Evolutionary conservation across 176 grass and related monocot species (phyloP), one percentile per base, ranked within the genome.

Genomic region (Paspalum vaginatum): DNA sequence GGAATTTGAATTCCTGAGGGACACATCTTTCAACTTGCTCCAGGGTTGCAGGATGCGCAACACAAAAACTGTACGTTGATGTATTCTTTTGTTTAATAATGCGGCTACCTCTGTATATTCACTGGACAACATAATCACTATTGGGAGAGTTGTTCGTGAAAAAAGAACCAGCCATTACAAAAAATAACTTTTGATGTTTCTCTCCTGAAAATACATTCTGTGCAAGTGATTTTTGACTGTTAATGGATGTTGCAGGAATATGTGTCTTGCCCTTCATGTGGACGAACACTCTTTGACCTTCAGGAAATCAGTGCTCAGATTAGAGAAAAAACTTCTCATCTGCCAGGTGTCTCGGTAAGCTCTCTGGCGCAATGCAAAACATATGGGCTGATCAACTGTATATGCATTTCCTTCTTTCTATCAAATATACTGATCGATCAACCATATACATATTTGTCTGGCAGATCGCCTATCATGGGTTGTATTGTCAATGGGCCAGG

Each of bases 11-110:
- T 95, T 95, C 72, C 78, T 99, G 81, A 88, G 96, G 76, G 89
- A 91, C 74, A 99, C 96, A 72, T 95, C 96, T 69, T 95, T 99
- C 88, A 99, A 99, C 77, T 84, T 99, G 78, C 86, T 99, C 67
- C 96, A 95, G 86, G 93, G 93, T 68, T 99, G 96, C 90, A 95
- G 93, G 76, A 99, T 99, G 93, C 90, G 96, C 88, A 99, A 95
- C 90, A 99, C 96, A 75, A 99, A 99, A 93, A 99, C 96, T 9
- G 90, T 99, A 91, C 7, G 90, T 86, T 62, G 0, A 61, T 81
- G 26, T 26, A 54, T 49, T 77, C 3, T 51, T 58, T 40, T 81
- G 26, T 50, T 70, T 72, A 27, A 16, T 44, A 58, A 77, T 24
- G 63, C 57, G 41, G 40, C 7, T 38, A 61, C 9, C 62, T 78